A percentile compares a stretch with the other conserved stretches of the same genome.
Conservation (phyloP, 257 asterid genomes). For the Nicotiana paniculata region DNA sequence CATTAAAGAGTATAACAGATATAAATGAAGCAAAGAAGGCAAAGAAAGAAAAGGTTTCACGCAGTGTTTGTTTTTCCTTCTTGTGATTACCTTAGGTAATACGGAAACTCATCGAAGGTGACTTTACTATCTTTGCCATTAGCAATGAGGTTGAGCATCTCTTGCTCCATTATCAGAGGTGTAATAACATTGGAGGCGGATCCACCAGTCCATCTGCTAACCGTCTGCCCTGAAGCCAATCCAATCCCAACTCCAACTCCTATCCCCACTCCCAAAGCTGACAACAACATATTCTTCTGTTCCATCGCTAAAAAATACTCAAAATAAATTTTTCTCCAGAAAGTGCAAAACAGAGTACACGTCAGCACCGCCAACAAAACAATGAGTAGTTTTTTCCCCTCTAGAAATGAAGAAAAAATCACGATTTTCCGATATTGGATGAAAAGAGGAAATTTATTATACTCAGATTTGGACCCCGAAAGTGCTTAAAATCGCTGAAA, state of each 20-base stretch:
- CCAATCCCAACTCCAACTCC: conserved; percentile 78
- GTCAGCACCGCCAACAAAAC: no score
- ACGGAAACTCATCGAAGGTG: conserved; percentile 71
- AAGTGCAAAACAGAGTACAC: no score
- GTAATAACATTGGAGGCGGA: conserved; percentile 25
- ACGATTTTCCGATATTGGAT: no score
- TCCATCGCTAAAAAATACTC: conserved; percentile 35
- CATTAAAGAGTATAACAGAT: neutral
- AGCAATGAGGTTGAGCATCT: conserved; percentile 45
- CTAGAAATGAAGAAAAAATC: no score
- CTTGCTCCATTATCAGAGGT: conserved; percentile 55
- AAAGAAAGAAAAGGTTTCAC: no score
- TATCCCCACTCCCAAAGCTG: conserved; percentile 70
- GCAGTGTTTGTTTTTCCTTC: neutral
- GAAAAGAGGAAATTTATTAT: no score
- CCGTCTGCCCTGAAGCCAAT: conserved; percentile 64
- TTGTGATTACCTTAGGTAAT: conserved; percentile 46
- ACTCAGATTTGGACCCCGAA: no score
- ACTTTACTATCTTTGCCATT: conserved; percentile 53
- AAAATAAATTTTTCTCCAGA: neutral
- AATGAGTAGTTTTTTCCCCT: no score
- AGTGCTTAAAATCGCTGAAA: no score
- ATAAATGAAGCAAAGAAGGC: neutral
- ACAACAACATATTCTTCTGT: conserved; percentile 60
- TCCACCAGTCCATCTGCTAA: conserved; percentile 37